Evolutionary conservation across 2,329 filamentous ascomycete species (phyloP), one percentile per base, ranked within the genome.

Genomic region (Verticillium longisporum): DNA sequence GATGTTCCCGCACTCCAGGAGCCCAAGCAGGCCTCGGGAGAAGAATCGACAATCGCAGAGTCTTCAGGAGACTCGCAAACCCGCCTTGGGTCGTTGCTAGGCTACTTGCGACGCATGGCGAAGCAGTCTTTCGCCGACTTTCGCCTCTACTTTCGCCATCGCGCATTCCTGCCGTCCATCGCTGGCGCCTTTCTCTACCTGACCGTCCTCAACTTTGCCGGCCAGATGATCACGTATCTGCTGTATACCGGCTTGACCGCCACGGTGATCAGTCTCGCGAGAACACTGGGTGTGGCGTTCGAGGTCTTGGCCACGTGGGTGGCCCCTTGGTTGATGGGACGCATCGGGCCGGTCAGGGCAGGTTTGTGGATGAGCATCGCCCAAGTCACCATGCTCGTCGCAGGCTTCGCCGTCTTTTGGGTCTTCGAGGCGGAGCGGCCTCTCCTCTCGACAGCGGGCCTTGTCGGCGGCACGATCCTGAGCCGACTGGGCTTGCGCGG

Each of bases 341-440:
- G 70, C 14, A 77, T 85, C 18, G 82, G 83, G 0, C 73, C 77
- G 0, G 75, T 88, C 4, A 74, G 88, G 15, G 78, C 81, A 0
- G 88, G 87, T 0, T 75, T 89, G 2, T 90, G 88, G 88, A 84
- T 83, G 63, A 68, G 88, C 32, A 84, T 80, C 60, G 87, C 84
- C 80, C 86, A 90, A 67, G 75, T 86, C 11, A 45, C 77, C 4
- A 84, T 80, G 63, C 71, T 84, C 15, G 74, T 73, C 1, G 75
- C 65, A 0, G 79, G 73, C 0, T 69, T 77, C 1, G 63, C 66
- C 4, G 32, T 60, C 15, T 61, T 59, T 18, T 56, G 60, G 50
- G 59, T 67, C 3, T 59, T 33, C 64, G 36, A 66, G 67, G 45
- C 11, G 13, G 9, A 65, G 63, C 14, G 64, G 54, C 56, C 61